Percentiles rank a stretch among this genome's conserved stretches.
phyloP scores from a whole-genome alignment of 2,329 filamentous ascomycete genomes.

The Ramularia collo-cygni region DNA sequence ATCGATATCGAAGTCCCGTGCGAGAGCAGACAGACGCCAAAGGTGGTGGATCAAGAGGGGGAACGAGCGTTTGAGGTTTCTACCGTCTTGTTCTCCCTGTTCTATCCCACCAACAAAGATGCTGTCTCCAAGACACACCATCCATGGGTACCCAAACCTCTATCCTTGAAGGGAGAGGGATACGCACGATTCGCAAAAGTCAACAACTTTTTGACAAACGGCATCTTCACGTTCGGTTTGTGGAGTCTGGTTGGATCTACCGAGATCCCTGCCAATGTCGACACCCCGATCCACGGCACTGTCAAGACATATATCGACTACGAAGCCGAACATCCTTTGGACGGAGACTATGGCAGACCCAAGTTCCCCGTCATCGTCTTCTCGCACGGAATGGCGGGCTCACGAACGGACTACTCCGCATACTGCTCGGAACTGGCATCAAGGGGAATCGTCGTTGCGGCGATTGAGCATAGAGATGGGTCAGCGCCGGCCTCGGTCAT shows the following conservation, averaged over 20 bases:
- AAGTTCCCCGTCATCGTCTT: slow-evolving; percentile 40
- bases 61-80: slow-evolving; percentile 38
- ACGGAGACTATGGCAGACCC: slow-evolving; percentile 25
- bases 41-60: slow-evolving; percentile 34
- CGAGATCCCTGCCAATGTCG: slow-evolving; percentile 38
- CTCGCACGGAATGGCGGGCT: slow-evolving; percentile 42
- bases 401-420: slow-evolving; percentile 41
- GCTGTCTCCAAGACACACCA: slow-evolving; percentile 27
- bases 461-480: slow-evolving; percentile 43
- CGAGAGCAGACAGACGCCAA: slow-evolving; percentile 30
- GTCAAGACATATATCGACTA: slow-evolving; percentile 23
- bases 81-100: slow-evolving; percentile 41
- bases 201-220: slow-evolving; percentile 31
- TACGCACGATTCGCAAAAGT: slow-evolving; percentile 38
- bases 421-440: slow-evolving; percentile 42
- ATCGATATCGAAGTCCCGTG: slow-evolving; percentile 38
- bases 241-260: slow-evolving; percentile 38
- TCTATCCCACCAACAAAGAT: slow-evolving; percentile 36
- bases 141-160: slow-evolving; percentile 39
- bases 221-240: slow-evolving; percentile 35
- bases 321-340: slow-evolving; percentile 22
- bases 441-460: slow-evolving; percentile 40
- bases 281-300: slow-evolving; percentile 35
- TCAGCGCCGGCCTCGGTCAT: slow-evolving; percentile 40
- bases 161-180: slow-evolving; percentile 38